Conservation (phyloP, 371 early-diverging fungal genomes). For the Haplosporangium sp. region DNA sequence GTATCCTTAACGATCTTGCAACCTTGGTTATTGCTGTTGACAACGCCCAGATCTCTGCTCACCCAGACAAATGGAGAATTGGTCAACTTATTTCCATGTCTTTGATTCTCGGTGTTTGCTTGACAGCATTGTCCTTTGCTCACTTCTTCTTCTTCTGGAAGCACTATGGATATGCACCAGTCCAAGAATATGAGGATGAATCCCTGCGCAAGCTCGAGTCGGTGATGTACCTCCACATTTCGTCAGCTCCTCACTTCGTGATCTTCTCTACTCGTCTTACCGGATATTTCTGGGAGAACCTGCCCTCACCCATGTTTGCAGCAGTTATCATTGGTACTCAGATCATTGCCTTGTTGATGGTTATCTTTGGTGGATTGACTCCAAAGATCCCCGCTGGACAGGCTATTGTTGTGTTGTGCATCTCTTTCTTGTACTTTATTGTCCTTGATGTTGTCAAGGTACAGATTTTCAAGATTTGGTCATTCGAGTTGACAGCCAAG, state of each 20-base stretch:
- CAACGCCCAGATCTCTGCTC: slow-evolving; percentile 81
- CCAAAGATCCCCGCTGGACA: slow-evolving; percentile 67
- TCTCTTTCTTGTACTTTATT: slow-evolving; percentile 74
- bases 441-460: slow-evolving; percentile 87
- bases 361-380: slow-evolving; percentile 79
- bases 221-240: slow-evolving; percentile 89
- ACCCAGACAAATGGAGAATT: slow-evolving; percentile 90
- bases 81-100: slow-evolving; percentile 87
- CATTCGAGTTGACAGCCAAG: slow-evolving; percentile 77
- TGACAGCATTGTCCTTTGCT: slow-evolving; percentile 77
- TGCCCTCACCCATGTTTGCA: slow-evolving; percentile 85
- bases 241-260: slow-evolving; percentile 93
- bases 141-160: slow-evolving; percentile 74
- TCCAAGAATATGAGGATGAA: slow-evolving; percentile 8
- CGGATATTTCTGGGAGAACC: slow-evolving; percentile 90
- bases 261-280: slow-evolving; percentile 95
- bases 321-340: slow-evolving; percentile 90
- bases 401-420: slow-evolving; percentile 57
- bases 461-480: slow-evolving; percentile 74
- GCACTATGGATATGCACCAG: slow-evolving; percentile 39
- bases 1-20: slow-evolving; percentile 75
- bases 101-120: slow-evolving; percentile 70
- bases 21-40: slow-evolving; percentile 84
- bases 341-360: slow-evolving; percentile 89
- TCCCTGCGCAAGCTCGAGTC: slow-evolving; percentile 63